phyloP scores from a whole-genome alignment of 768 basidiomycete genomes.

The Rhodotorula paludigena region DNA sequence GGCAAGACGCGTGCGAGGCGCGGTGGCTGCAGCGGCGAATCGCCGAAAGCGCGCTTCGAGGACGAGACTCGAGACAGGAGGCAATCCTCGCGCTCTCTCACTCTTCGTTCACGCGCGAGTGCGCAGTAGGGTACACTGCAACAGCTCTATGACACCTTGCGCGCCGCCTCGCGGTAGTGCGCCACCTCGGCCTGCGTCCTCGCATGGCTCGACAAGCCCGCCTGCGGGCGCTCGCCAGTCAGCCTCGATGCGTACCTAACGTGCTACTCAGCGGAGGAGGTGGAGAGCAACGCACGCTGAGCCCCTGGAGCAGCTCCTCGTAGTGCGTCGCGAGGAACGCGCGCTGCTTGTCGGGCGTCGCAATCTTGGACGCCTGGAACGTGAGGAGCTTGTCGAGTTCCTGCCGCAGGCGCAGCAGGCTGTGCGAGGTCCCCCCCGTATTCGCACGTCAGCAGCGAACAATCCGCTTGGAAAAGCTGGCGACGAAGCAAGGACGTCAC shows the following conservation, averaged over 20 bases:
- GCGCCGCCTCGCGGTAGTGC: conserved; percentile 27
- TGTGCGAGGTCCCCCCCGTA: too few species aligned
- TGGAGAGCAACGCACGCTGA: conserved; percentile 57
- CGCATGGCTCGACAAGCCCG: conserved; percentile 68
- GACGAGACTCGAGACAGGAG: too few species aligned
- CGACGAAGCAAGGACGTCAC: not conserved
- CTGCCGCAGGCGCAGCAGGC: conserved; percentile 74
- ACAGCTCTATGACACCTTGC: conserved; percentile 8
- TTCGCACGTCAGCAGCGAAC: too few species aligned
- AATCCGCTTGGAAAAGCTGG: not conserved
- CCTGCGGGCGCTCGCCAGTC: conserved; percentile 30
- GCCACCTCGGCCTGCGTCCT: conserved; percentile 80
- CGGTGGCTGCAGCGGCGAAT: too few species aligned
- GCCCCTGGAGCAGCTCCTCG: conserved; percentile 66
- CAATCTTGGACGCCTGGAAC: conserved; percentile 64
- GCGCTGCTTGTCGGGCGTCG: conserved; percentile 59
- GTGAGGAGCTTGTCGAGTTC: conserved; percentile 73
- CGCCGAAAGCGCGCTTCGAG: too few species aligned
- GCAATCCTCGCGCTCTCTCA: too few species aligned
- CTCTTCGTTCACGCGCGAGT: too few species aligned
- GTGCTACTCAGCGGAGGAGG: too few species aligned
- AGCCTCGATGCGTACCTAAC: too few species aligned
- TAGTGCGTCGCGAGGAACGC: conserved; percentile 69
- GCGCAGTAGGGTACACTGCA: too few species aligned
- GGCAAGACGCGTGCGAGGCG: too few species aligned